Evolutionary conservation across 306 rosid species (phyloP), one percentile per base, ranked within the genome.

Genomic region (Inga oerstediana): DNA sequence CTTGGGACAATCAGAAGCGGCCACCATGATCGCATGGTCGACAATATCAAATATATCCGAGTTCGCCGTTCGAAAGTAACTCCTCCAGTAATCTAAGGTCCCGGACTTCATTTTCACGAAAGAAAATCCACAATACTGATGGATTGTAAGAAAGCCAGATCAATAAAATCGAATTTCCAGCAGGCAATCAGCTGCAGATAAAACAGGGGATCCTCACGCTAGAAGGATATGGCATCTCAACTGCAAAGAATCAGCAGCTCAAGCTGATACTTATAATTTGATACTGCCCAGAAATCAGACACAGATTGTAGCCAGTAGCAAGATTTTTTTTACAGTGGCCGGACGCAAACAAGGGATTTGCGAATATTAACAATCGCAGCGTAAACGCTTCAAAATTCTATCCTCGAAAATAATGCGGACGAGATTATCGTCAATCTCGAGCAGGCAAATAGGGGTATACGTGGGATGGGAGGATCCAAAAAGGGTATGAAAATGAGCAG

Each of bases 21-120:
- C 98, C 72, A 94, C 98, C 89, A 83, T 76, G 82, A 94, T 94
- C 45, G 98, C 98, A 58, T 85, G 90, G 76, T 94, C 93, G 64
- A 94, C 92, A 80, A 94, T 88, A 41, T 67, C 87, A 79, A 92
- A 94, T 66, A 94, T 92, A 69, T 92, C 93, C 2, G 89, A 94
- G 80, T 86, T 89, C 2, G 93, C 90, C 15, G 85, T 80, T 59
- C 97, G 77, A 75, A 94, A 94, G 86, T 87, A 94, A 84, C 72
- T 79, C 81, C 94, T 89, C 98, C 98, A 94, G 75, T 89, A 74
- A 68, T 88, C 91, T 64, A 90, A 75, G 19, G 98, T 88, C 80
- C 85, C 90, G 12, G 91, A 79, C 76, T 86, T 91, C 90, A 84
- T 80, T 17, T 83, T 83, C 89, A 85, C 85, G 67, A 51, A 65